phyloP scores from a whole-genome alignment of 257 asterid species.

The Mentha longifolia region DNA sequence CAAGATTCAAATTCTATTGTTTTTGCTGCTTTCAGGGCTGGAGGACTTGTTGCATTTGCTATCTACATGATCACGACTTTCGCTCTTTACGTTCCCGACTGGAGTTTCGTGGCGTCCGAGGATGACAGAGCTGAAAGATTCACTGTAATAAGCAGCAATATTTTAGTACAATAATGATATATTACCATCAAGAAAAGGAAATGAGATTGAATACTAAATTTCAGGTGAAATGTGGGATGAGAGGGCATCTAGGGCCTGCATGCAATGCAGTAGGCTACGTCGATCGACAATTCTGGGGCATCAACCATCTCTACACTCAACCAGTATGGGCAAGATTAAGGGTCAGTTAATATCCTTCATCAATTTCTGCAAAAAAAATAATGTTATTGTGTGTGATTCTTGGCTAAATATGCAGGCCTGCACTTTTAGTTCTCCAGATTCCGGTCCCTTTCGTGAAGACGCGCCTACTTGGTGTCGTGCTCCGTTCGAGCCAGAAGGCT shows the following conservation, averaged over 20 bases:
- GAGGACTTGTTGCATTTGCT: slow-evolving; percentile 67
- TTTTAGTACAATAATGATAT: background rate
- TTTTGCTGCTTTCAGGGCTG: slow-evolving; percentile 54
- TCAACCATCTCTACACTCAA: slow-evolving; percentile 71
- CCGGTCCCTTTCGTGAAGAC: slow-evolving; percentile 64
- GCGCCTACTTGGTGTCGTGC: slow-evolving; percentile 86
- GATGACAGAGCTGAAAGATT: slow-evolving; percentile 42
- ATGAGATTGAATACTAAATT: slow-evolving; percentile 15
- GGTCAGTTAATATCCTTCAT: slow-evolving; percentile 1
- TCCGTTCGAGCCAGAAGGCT: slow-evolving; percentile 92
- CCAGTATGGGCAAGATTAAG: slow-evolving; percentile 84
- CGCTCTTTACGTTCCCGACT: slow-evolving; percentile 79
- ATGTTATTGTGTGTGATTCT: slow-evolving; percentile 7
- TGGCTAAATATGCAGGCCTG: slow-evolving; percentile 63
- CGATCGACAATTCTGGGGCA: slow-evolving; percentile 88
- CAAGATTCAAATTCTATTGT: background rate
- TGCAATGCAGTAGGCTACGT: slow-evolving; percentile 93
- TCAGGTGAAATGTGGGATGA: slow-evolving; percentile 93
- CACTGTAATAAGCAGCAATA: slow-evolving; percentile 45
- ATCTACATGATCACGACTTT: slow-evolving; percentile 66
- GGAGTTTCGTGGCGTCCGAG: slow-evolving; percentile 56
- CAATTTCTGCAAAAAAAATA: background rate
- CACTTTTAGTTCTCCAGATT: slow-evolving; percentile 66
- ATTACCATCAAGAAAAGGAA: background rate
- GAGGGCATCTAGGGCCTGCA: slow-evolving; percentile 90